phyloP scores from a whole-genome alignment of 495 filamentous ascomycete genomes.

The Aspergillus cavernicola region DNA sequence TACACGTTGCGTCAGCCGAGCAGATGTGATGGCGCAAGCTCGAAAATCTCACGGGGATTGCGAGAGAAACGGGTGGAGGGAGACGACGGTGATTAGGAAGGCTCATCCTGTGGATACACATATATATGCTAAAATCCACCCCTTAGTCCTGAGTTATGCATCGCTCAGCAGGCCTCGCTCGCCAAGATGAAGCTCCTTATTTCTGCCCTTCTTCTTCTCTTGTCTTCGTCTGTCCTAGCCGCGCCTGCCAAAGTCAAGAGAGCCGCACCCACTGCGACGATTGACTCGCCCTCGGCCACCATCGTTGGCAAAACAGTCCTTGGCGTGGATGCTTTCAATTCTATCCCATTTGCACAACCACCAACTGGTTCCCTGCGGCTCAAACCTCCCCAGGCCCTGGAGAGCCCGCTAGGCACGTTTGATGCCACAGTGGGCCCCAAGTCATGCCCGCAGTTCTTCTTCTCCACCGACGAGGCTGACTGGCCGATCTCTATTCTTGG shows the following conservation, averaged over 20 bases:
- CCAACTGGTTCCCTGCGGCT: conserved; percentile 57
- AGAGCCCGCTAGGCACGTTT: conserved; percentile 44
- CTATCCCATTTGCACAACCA: conserved; percentile 62
- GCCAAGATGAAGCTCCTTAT: conserved; percentile 9
- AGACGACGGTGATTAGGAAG: background rate
- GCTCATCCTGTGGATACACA: background rate
- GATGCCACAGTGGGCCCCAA: conserved; percentile 46
- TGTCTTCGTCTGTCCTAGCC: conserved; percentile 9
- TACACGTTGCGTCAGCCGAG: background rate
- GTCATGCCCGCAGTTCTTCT: conserved; percentile 55
- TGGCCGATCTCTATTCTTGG: conserved; percentile 45
- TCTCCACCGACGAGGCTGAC: conserved; percentile 37
- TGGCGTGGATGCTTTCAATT: conserved; percentile 53
- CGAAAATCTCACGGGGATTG: background rate
- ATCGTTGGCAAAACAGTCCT: conserved; percentile 41
- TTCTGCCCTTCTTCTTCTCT: conserved; percentile 1
- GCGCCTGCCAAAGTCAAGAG: conserved; percentile 18
- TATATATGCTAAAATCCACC: background rate
- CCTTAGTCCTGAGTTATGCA: background rate
- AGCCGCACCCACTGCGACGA: conserved; percentile 37
- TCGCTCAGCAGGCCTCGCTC: background rate
- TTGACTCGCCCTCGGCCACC: conserved; percentile 45
- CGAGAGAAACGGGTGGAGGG: background rate
- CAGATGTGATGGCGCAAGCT: background rate
- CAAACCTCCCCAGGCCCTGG: conserved; percentile 52